These are phyloP conservation scores for Colletotrichum liriopes DNA, from an alignment of 2,329 filamentous ascomycete genomes.

Conservation along the genomic window DNA sequence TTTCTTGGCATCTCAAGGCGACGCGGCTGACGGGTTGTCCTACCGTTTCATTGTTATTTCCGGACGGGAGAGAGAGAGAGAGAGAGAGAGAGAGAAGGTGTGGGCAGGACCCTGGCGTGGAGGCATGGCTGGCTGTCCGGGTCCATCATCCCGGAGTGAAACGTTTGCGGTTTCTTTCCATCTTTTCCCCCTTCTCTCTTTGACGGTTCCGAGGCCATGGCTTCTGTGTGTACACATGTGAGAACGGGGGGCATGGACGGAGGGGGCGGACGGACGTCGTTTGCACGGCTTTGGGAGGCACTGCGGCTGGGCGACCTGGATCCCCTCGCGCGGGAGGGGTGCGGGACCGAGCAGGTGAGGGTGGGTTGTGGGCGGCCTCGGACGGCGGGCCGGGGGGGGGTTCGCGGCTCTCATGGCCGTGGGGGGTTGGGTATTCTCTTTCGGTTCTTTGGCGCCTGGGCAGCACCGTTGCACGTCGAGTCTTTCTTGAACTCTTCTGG, in stretches of 20 bases:
- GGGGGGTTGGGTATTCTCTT: background rate
- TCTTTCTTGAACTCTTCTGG: too few species aligned
- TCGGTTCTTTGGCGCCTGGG: background rate
- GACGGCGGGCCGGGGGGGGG: background rate
- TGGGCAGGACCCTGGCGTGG: background rate
- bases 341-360: background rate
- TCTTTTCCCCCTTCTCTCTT: too few species aligned
- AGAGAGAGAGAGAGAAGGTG: background rate
- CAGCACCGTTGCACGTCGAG: background rate
- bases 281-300: too few species aligned
- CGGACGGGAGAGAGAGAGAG: background rate
- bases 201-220: too few species aligned
- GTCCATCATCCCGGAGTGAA: background rate
- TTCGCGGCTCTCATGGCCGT: too few species aligned
- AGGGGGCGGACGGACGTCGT: too few species aligned
- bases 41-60: background rate
- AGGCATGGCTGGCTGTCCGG: background rate
- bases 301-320: too few species aligned
- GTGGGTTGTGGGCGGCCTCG: background rate
- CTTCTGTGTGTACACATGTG: too few species aligned
- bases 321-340: background rate
- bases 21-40: background rate
- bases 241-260: too few species aligned
- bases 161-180: background rate
- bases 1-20: background rate